Conservation (phyloP, 495 filamentous ascomycete genomes). For the Cercophora sp. region DNA sequence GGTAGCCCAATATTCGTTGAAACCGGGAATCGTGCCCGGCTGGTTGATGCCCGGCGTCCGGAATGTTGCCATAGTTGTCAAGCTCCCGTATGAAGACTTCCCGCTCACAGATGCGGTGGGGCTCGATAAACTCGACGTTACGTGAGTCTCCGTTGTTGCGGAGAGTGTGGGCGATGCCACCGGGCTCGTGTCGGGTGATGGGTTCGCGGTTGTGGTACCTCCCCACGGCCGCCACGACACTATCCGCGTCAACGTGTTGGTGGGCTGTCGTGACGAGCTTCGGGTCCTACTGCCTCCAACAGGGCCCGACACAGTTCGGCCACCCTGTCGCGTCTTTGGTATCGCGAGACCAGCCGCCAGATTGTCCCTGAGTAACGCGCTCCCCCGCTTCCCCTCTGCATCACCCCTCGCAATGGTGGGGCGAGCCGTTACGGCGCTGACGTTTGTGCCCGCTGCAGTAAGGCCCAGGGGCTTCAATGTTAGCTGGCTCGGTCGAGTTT, state of each 20-base stretch:
- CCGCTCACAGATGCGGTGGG: constrained; percentile 1
- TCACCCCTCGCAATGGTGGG: constrained; percentile 33
- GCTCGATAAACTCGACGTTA: constrained; percentile 10
- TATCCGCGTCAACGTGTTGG: constrained; percentile 32
- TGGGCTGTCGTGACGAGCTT: constrained; percentile 12
- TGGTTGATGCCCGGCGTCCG: constrained; percentile 53
- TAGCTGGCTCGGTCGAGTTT: constrained; percentile 49
- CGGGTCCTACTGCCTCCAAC: not conserved
- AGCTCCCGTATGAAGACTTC: constrained; percentile 18
- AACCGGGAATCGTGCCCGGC: constrained; percentile 48
- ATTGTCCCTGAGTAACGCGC: constrained; percentile 37
- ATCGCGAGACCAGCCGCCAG: constrained; percentile 27
- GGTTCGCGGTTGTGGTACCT: constrained; percentile 11
- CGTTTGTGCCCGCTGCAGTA: constrained; percentile 37
- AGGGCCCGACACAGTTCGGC: constrained; percentile 19
- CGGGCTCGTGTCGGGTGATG: constrained; percentile 18
- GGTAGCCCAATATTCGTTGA: constrained; percentile 37
- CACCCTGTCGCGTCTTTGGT: constrained; percentile 10
- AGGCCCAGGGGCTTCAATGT: constrained; percentile 42
- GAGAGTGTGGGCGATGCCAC: constrained; percentile 11
- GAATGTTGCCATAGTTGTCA: constrained; percentile 17
- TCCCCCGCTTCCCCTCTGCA: constrained; percentile 32
- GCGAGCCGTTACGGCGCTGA: constrained; percentile 39
- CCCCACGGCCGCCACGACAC: constrained; percentile 49
- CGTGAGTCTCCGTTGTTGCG: not conserved